phyloP scores from a whole-genome alignment of 2,329 filamentous ascomycete genomes.

The Colletotrichum tabaci region DNA sequence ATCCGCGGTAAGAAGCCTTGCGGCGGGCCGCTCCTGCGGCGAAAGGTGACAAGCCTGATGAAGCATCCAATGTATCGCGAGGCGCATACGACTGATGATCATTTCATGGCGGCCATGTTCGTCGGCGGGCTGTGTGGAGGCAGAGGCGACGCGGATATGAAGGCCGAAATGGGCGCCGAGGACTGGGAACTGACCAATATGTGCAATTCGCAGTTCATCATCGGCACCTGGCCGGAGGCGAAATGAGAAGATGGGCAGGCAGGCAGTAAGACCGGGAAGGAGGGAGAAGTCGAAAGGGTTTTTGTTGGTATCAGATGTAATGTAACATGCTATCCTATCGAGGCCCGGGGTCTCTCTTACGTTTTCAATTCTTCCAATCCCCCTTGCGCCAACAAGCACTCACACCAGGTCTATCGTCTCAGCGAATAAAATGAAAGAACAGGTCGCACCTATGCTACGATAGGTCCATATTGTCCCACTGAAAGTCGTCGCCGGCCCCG shows the following conservation, averaged over 20 bases:
- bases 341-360: not conserved
- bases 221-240: constrained; percentile 56
- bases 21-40: constrained; percentile 67
- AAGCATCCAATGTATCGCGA: constrained; percentile 77
- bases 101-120: constrained; percentile 78
- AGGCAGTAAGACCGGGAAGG: not conserved
- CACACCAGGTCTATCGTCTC: not conserved
- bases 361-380: not conserved
- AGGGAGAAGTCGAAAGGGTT: constrained; percentile 2
- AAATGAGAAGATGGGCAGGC: constrained; percentile 9
- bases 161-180: constrained; percentile 67
- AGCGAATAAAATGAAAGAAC: not conserved
- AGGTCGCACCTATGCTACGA: constrained; percentile 7
- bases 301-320: constrained; percentile 35
- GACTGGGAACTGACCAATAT: constrained; percentile 78
- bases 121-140: constrained; percentile 70
- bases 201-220: constrained; percentile 73
- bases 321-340: constrained; percentile 10
- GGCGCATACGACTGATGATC: constrained; percentile 79
- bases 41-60: constrained; percentile 74
- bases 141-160: constrained; percentile 59
- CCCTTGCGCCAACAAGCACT: not conserved
- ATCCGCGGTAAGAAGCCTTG: constrained; percentile 42
- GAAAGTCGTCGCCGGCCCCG: constrained; percentile 62
- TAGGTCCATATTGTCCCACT: constrained; percentile 57